Percentiles rank a stretch among this genome's conserved stretches.
Conservation (phyloP, 176 grass and related monocot species). For the Dendrocalamus sinicus region DNA sequence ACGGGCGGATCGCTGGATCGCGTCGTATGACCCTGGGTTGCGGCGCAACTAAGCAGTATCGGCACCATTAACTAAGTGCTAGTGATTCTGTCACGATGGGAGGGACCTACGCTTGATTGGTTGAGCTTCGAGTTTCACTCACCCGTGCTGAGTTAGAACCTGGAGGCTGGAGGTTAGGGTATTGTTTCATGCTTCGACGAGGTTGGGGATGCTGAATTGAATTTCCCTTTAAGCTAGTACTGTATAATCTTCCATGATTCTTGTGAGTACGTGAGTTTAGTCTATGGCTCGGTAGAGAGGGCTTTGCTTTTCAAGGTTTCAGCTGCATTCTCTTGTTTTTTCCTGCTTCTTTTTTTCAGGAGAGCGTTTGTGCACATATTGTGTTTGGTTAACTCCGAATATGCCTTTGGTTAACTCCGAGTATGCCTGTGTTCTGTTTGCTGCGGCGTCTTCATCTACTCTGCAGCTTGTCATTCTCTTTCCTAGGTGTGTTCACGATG, state of each 20-base stretch:
- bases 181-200: background rate
- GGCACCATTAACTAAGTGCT: background rate
- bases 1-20: background rate
- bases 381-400: constrained; percentile 2
- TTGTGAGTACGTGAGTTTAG: background rate
- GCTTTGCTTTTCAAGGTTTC: background rate
- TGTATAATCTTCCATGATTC: background rate
- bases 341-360: background rate
- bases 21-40: background rate
- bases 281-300: background rate
- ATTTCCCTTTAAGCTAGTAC: background rate
- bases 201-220: constrained; percentile 10
- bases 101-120: background rate
- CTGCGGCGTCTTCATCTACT: background rate
- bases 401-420: background rate
- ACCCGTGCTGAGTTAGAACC: background rate
- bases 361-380: background rate
- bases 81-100: background rate
- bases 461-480: background rate
- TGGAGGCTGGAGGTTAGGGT: background rate
- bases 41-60: constrained; percentile 3
- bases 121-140: background rate
- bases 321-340: background rate
- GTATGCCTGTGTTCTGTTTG: constrained; percentile 9
- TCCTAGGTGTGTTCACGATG: background rate